phyloP scores from a whole-genome alignment of 2,329 filamentous ascomycete species.

The Drechslerella dactyloides region DNA sequence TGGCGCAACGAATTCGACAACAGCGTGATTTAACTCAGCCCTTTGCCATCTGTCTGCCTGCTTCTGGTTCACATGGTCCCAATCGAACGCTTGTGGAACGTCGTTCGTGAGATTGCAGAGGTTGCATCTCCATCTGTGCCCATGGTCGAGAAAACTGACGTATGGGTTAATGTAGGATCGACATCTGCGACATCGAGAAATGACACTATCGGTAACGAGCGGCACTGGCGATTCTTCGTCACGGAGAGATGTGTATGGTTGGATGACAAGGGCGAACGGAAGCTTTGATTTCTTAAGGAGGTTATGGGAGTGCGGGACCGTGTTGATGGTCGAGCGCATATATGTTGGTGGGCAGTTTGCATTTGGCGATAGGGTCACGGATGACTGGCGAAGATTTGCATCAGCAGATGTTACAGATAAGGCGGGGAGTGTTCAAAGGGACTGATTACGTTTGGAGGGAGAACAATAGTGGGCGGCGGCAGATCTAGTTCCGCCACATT shows the following conservation, averaged over 20 bases:
- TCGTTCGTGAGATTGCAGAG: conserved; percentile 99
- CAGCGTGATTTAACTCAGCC: conserved; percentile 91
- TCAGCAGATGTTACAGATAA: conserved; percentile 60
- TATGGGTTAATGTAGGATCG: conserved; percentile 98
- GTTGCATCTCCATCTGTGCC: conserved; percentile 97
- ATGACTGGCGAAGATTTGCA: conserved; percentile 48
- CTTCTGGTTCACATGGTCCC: conserved; percentile 91
- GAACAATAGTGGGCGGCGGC: conserved; percentile 85
- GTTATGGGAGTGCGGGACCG: conserved; percentile 87
- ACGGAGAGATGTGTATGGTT: conserved; percentile 90
- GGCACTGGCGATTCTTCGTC: conserved; percentile 90
- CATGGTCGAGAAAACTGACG: conserved; percentile 93
- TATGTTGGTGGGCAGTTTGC: conserved; percentile 94
- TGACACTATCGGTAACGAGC: conserved; percentile 94
- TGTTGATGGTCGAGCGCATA: conserved; percentile 92
- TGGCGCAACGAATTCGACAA: conserved; percentile 95
- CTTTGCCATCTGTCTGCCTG: conserved; percentile 90
- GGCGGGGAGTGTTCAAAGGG: conserved; percentile 35
- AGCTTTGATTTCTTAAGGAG: conserved; percentile 96
- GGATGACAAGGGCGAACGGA: conserved; percentile 92
- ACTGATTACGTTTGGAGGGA: conserved; percentile 78
- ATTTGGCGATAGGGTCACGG: conserved; percentile 77
- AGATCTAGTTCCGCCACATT: conserved; percentile 91
- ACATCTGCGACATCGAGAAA: conserved; percentile 93
- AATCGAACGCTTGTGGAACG: conserved; percentile 98